These are phyloP conservation scores for Ascochyta pisi DNA, from an alignment of 2,329 filamentous ascomycete species.

Conservation along the genomic window DNA sequence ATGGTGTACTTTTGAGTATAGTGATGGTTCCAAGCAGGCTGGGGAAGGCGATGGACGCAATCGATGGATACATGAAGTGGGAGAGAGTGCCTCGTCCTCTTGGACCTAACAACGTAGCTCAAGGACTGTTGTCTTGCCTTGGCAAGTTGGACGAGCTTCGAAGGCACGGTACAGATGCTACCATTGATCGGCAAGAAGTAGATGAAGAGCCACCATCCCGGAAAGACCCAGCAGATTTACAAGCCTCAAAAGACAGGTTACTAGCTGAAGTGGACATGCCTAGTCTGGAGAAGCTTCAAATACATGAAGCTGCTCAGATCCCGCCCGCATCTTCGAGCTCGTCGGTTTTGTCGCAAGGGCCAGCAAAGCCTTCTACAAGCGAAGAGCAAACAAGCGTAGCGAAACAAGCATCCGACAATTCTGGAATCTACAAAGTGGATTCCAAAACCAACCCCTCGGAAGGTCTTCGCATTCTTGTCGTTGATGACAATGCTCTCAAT, in stretches of 20 bases:
- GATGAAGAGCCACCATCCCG: background rate
- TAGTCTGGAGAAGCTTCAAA: conserved; percentile 2
- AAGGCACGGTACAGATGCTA: background rate
- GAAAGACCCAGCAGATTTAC: background rate
- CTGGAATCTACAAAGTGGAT: background rate
- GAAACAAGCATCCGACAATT: background rate
- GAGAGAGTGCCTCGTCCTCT: conserved; percentile 14
- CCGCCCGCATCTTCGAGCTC: background rate
- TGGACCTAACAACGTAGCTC: conserved; percentile 12
- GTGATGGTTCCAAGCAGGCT: conserved; percentile 10
- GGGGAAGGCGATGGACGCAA: conserved; percentile 4
- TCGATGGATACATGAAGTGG: conserved; percentile 17
- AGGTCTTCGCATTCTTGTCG: conserved; percentile 34
- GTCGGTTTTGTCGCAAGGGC: too few relatives aligned
- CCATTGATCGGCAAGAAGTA: background rate
- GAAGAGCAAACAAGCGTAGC: too few relatives aligned
- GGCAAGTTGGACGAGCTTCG: conserved; percentile 9
- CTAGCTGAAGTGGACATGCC: background rate
- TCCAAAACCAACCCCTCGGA: background rate
- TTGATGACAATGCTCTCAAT: conserved; percentile 48
- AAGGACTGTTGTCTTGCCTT: conserved; percentile 9
- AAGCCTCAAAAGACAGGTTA: background rate
- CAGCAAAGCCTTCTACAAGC: too few relatives aligned
- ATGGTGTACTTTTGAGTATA: conserved; percentile 20
- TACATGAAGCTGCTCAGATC: background rate